Base-by-base conservation (phyloP, 257 asterid species). In the Fraxinus cuspidata region DNA sequence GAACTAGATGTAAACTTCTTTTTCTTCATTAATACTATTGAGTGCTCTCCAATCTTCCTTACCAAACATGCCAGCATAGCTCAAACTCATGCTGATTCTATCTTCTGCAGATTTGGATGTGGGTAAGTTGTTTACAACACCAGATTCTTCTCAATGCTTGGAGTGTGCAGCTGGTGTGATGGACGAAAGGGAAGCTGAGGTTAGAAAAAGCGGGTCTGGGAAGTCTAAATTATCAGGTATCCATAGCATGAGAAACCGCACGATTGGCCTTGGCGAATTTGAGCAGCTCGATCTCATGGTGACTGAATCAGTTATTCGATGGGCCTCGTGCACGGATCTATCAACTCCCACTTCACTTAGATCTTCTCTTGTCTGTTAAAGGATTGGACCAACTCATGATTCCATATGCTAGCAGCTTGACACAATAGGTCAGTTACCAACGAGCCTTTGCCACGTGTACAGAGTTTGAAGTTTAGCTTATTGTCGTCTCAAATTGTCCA, bases 251-350 rank as follows among this genome's bases (percentile, higher is more conserved):
- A 90, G 97, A 84, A 90, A 90, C 85, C 88, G 82, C 68, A 91
- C 97, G 7, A 88, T 92, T 71, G 88, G 96, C 32, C 84, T 88
- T 5, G 92, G 92, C 49, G 97, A 90, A 78, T 65, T 84, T 40
- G 93, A 89, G 77, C 90, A 88, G 75, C 77, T 91, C 21, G 90
- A 90, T 71, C 79, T 87, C 19, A 81, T 84, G 84, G 91, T 85
- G 71, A 84, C 96, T 3, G 96, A 88, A 74, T 88, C 97, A 49
- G 92, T 92, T 38, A 92, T 92, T 73, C 91, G 96, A 42, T 92
- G 97, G 97, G 94, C 94, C 11, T 92, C 97, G 0, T 92, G 97
- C 85, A 84, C 96, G 1, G 73, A 85, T 80, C 94, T 90, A 65
- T 89, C 94, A 0, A 90, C 92, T 3, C 83, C 91, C 35, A 83